Percentiles rank a stretch among this genome's conserved stretches.
phyloP scores from a whole-genome alignment of 192 early-diverging fungal genomes.

The Coemansia sp. region DNA sequence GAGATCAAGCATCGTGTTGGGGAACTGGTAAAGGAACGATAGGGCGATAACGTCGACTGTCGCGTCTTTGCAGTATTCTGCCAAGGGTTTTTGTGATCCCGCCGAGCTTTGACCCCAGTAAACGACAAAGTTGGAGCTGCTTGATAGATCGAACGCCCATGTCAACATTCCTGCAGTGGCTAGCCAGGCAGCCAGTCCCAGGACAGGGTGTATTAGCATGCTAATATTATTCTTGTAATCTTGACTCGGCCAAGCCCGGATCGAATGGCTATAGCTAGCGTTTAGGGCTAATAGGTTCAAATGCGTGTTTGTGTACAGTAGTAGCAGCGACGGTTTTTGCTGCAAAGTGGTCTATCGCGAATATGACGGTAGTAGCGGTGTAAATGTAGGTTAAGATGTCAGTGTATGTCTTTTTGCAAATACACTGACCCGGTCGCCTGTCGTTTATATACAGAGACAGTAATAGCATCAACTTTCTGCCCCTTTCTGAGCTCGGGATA shows the following conservation, averaged over 20 bases:
- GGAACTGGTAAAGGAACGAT: constrained; percentile 64
- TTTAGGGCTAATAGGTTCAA: background rate
- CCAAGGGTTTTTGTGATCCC: constrained; percentile 49
- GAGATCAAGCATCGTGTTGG: constrained; percentile 61
- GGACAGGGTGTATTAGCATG: background rate
- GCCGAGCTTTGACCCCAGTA: constrained; percentile 57
- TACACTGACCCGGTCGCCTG: background rate
- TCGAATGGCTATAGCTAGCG: background rate
- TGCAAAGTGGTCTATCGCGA: no score
- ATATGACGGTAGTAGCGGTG: no score
- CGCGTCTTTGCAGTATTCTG: constrained; percentile 64
- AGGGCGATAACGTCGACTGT: constrained; percentile 63
- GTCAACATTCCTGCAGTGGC: background rate
- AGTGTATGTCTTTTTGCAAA: background rate
- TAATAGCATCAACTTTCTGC: background rate
- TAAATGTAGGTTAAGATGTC: background rate
- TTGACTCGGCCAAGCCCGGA: background rate
- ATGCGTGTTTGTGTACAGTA: background rate
- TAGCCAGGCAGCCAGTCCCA: constrained; percentile 3
- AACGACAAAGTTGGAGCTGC: constrained; percentile 49
- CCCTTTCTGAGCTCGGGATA: background rate
- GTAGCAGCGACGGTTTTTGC: no score
- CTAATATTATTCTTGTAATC: background rate
- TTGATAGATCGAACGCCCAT: constrained; percentile 26
- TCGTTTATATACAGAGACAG: background rate